Percentiles rank a stretch among this genome's conserved stretches.
Evolutionary conservation across 306 rosid genomes (phyloP).

Genomic region (Rosa persica): DNA sequence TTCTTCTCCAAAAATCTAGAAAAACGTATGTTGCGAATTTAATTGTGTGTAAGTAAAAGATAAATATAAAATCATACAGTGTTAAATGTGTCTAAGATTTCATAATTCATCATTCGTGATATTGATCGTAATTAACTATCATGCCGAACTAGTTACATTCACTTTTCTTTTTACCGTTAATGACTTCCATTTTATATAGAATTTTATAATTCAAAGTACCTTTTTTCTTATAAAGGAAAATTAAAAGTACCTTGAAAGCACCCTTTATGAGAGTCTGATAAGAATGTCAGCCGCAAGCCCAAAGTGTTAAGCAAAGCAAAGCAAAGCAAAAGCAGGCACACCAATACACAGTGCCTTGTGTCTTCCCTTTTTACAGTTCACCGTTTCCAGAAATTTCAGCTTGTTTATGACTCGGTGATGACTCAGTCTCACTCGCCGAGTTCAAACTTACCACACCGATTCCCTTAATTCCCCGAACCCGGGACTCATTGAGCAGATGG

Average conservation of each 20-base stretch:
- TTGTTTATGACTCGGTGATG: not conserved
- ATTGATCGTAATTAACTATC: too few relatives aligned
- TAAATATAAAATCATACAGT: too few relatives aligned
- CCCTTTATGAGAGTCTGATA: not conserved
- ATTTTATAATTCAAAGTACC: not conserved
- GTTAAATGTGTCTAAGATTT: too few relatives aligned
- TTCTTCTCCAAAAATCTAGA: too few relatives aligned
- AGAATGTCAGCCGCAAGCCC: not conserved
- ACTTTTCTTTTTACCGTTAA: too few relatives aligned
- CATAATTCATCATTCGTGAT: too few relatives aligned
- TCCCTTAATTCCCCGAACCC: not conserved
- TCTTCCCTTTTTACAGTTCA: too few relatives aligned
- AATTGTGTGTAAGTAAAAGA: too few relatives aligned
- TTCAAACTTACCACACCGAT: not conserved
- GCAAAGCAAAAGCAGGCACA: not conserved
- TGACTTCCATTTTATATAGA: too few relatives aligned
- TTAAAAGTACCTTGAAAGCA: not conserved
- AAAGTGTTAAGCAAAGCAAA: not conserved
- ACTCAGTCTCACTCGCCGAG: constrained; percentile 8
- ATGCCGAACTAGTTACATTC: too few relatives aligned
- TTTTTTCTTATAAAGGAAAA: not conserved
- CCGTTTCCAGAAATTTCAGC: not conserved
- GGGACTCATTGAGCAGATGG: constrained; percentile 57
- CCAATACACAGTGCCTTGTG: not conserved
- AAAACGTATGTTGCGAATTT: too few relatives aligned